phyloP scores from a whole-genome alignment of 2,329 filamentous ascomycete species.

The Aspergillus alliaceus region DNA sequence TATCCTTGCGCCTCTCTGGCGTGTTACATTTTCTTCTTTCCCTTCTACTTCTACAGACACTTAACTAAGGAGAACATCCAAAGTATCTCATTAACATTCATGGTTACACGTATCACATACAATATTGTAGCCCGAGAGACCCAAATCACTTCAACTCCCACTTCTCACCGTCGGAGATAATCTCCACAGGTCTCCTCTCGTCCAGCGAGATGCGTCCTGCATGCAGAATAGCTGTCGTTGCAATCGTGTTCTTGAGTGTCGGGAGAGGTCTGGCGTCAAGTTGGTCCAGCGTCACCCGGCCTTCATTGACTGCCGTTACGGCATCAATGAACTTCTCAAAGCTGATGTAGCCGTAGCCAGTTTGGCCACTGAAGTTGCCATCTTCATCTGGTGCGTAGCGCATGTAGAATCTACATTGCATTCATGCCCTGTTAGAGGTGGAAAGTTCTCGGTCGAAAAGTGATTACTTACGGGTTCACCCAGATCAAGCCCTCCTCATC shows the following conservation, averaged over 20 bases:
- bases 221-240: constrained; percentile 87
- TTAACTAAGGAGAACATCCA: background rate
- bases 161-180: constrained; percentile 46
- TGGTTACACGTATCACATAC: background rate
- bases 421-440: background rate
- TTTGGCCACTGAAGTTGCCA: constrained; percentile 89
- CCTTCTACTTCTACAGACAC: background rate
- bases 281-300: constrained; percentile 68
- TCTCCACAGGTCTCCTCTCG: constrained; percentile 74
- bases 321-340: constrained; percentile 96
- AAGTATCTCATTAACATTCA: background rate
- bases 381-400: constrained; percentile 91
- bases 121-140: background rate
- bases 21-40: background rate
- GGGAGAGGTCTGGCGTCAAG: constrained; percentile 79
- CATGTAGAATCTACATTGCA: constrained; percentile 71
- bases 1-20: background rate
- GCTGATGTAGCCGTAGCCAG: constrained; percentile 88
- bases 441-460: background rate
- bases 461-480: constrained; percentile 72
- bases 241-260: constrained; percentile 84
- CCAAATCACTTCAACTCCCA: constrained; percentile 65
- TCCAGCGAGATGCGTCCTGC: constrained; percentile 83
- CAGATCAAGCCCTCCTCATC: constrained; percentile 72
- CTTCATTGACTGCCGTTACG: constrained; percentile 74